Base-by-base conservation (phyloP, 106 monocot species). In the Phalaenopsis aphrodite region DNA sequence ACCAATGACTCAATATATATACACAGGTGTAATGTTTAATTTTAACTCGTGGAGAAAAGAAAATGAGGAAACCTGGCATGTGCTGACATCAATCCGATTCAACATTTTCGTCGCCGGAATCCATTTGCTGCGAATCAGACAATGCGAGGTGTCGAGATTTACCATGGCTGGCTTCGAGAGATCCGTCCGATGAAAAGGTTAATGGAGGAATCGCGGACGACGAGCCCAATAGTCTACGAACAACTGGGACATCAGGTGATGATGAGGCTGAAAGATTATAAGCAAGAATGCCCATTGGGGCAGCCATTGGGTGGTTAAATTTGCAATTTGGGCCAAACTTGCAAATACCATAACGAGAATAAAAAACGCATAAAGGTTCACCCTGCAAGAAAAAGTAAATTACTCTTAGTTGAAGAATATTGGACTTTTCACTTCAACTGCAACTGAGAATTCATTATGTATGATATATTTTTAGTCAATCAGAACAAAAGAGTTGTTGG, bases 321-420 rank as follows among this genome's bases (percentile, higher is more conserved):
- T 92, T 92, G 82, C 89, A 92, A 67, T 89, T 89, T 56, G 87
- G 85, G n/a, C 92, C 92, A 49, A 89, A 92, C 80, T 92, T 92
- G 78, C 92, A 92, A 36, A 89, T 87, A 11, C 92, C 87, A 58
- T 87, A 89, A 23, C 89, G 89, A 19, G 89, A 87, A 52, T 92
- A 92, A 77, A 89, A 92, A 56, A 84, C 77, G 64, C 92, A 92
- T 46, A 87, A 64, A 38, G 83, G 81, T 77, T 92, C 87, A 16
- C 87, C 87, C 92, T 92, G 85, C 47, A 38, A 8, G 30, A 79
- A 56, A 72, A 48, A 41, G 42, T 8, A 47, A 43, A 61, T 45
- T 19, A 45, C 39, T 65, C 64, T 65, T 65, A 65, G 64, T 52
- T 52, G 52, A 10, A 52, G 52, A 12, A 52, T 48, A 7, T 57